A percentile compares a stretch with the other conserved stretches of the same genome.
phyloP scores from a whole-genome alignment of 2,329 filamentous ascomycete genomes.

The Emmonsiellopsis sp. region DNA sequence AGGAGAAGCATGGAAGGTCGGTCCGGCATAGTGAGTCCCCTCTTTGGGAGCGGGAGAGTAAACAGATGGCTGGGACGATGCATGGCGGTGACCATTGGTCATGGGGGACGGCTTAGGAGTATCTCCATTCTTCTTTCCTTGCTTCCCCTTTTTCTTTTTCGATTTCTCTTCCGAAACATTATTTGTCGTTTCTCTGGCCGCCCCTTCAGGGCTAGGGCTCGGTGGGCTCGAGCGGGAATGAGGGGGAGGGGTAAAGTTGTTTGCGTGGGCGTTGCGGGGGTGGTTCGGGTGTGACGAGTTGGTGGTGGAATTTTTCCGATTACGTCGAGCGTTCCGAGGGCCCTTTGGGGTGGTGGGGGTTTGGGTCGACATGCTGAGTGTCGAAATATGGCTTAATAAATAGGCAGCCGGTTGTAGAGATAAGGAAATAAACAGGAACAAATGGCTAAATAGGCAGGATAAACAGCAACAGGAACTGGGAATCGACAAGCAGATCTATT shows the following conservation, averaged over 20 bases:
- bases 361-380: conserved; percentile 38
- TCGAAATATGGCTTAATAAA: conserved; percentile 38
- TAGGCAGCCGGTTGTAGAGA: conserved; percentile 35
- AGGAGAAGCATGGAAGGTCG: conserved; percentile 90
- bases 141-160: conserved; percentile 29
- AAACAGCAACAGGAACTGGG: conserved; percentile 6
- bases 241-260: background rate
- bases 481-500: conserved; percentile 1
- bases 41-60: conserved; percentile 37
- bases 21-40: conserved; percentile 63
- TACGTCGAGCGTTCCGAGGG: conserved; percentile 27
- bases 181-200: conserved; percentile 22
- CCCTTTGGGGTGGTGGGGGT: conserved; percentile 31
- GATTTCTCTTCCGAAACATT: conserved; percentile 18
- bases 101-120: conserved; percentile 18
- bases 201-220: conserved; percentile 23
- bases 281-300: conserved; percentile 12
- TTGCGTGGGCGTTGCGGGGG: background rate
- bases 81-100: conserved; percentile 21
- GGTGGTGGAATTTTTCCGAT: conserved; percentile 25
- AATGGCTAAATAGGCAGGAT: conserved; percentile 10
- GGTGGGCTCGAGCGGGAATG: conserved; percentile 31
- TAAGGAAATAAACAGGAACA: conserved; percentile 21
- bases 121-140: conserved; percentile 27
- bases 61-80: conserved; percentile 26